Evolutionary conservation across 495 filamentous ascomycete species (phyloP).

Genomic region (Penicillium goetzii): DNA sequence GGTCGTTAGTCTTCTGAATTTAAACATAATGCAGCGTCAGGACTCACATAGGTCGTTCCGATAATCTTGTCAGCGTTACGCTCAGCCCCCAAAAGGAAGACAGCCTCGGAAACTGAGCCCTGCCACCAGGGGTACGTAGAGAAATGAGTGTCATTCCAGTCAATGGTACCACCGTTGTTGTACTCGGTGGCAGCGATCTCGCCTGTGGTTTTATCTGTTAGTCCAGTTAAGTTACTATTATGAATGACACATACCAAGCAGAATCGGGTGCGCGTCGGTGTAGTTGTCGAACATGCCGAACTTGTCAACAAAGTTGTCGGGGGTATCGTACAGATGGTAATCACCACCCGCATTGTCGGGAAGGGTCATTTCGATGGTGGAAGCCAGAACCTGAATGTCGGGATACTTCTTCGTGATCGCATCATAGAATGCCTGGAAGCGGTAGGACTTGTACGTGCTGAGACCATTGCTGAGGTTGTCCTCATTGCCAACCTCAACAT

Average conservation of each 20-base stretch:
- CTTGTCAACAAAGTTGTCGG: constrained; percentile 52
- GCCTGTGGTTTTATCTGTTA: constrained; percentile 28
- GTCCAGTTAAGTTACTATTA: not conserved
- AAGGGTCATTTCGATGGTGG: constrained; percentile 44
- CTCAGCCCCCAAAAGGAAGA: constrained; percentile 68
- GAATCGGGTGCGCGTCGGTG: constrained; percentile 42
- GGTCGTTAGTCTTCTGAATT: constrained; percentile 19
- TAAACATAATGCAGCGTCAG: constrained; percentile 9
- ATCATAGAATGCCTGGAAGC: constrained; percentile 48
- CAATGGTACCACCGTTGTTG: constrained; percentile 34
- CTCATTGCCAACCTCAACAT: constrained; percentile 61
- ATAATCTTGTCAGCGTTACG: constrained; percentile 61
- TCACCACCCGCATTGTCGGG: constrained; percentile 48
- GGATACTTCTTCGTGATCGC: constrained; percentile 56
- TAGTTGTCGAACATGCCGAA: constrained; percentile 61
- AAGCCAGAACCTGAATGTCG: constrained; percentile 52
- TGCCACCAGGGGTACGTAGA: constrained; percentile 57
- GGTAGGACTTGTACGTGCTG: constrained; percentile 47
- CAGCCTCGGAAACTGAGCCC: constrained; percentile 61
- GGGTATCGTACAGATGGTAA: constrained; percentile 53
- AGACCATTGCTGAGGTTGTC: constrained; percentile 50
- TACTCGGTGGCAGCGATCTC: constrained; percentile 57
- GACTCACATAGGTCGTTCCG: constrained; percentile 43
- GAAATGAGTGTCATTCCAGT: constrained; percentile 38
- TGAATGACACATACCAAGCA: constrained; percentile 47